These are phyloP conservation scores for Penicillium nucicola DNA, from an alignment of 495 filamentous ascomycete genomes.

Conservation along the genomic window DNA sequence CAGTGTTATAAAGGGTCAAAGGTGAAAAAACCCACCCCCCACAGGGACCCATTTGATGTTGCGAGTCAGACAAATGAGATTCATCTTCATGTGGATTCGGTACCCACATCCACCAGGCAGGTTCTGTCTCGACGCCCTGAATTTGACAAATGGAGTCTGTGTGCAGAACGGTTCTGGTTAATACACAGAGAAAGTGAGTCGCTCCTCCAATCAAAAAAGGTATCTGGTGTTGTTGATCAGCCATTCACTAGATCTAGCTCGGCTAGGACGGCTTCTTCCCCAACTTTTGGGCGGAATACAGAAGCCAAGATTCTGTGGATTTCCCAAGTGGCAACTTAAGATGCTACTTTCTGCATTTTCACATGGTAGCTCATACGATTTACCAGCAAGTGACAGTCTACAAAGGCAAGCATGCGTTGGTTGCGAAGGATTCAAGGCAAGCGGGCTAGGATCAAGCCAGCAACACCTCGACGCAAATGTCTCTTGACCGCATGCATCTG, in stretches of 20 bases:
- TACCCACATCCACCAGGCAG: constrained; percentile 12
- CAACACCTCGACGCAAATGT: background rate
- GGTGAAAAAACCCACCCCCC: constrained; percentile 1
- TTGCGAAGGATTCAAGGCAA: background rate
- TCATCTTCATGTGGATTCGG: constrained; percentile 8
- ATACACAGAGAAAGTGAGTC: constrained; percentile 3
- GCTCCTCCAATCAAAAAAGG: constrained; percentile 13
- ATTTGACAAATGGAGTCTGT: constrained; percentile 3
- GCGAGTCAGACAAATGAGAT: constrained; percentile 14
- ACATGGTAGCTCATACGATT: constrained; percentile 5
- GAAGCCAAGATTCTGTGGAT: constrained; percentile 8
- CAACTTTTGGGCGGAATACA: constrained; percentile 10
- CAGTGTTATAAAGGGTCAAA: constrained; percentile 9
- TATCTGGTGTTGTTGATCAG: constrained; percentile 18
- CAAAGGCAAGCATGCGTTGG: background rate
- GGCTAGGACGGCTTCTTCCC: constrained; percentile 25
- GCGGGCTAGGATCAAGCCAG: background rate
- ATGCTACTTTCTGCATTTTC: background rate
- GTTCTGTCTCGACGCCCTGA: constrained; percentile 15
- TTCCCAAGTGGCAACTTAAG: constrained; percentile 13
- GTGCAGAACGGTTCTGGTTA: constrained; percentile 4
- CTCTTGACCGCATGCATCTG: constrained; percentile 13
- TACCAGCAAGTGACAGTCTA: background rate
- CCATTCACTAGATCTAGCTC: constrained; percentile 2
- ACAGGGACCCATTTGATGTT: constrained; percentile 7